Conservation (phyloP, 257 asterid species). For the Forsythia viridissima region DNA sequence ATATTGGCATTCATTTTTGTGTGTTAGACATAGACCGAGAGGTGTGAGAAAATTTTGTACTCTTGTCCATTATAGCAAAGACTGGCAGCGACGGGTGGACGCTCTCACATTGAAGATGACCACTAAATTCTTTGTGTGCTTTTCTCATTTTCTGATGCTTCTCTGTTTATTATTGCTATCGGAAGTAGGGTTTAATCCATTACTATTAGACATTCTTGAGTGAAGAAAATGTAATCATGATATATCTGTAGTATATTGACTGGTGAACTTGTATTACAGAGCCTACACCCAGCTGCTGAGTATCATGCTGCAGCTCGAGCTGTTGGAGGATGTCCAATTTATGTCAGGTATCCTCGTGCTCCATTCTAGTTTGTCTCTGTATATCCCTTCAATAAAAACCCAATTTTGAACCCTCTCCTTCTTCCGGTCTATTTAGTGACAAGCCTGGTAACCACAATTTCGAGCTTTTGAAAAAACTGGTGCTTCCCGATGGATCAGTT, state of each 20-base stretch:
- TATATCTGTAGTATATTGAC: not conserved
- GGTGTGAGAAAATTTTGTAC: no score
- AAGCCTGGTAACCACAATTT: slow-evolving; percentile 90
- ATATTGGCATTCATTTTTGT: not conserved
- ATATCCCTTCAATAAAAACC: not conserved
- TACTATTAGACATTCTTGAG: no score
- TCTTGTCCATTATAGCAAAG: no score
- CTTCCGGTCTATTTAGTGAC: slow-evolving; percentile 35
- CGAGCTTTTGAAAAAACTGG: slow-evolving; percentile 79
- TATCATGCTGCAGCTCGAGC: slow-evolving; percentile 99
- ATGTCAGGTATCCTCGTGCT: slow-evolving; percentile 62
- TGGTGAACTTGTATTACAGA: slow-evolving; percentile 42
- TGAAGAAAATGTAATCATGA: not conserved
- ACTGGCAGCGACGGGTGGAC: no score
- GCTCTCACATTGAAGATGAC: no score
- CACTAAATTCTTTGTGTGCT: no score
- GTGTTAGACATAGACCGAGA: no score
- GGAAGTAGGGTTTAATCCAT: no score
- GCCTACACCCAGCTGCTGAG: slow-evolving; percentile 92
- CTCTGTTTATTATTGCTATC: no score
- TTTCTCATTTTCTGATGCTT: no score
- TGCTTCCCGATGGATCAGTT: slow-evolving; percentile 91
- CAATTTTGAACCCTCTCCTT: not conserved
- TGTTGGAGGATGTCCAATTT: slow-evolving; percentile 69
- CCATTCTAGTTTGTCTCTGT: not conserved